phyloP scores from a whole-genome alignment of 1,139 yeast genomes.

The Candida tropicalis region DNA sequence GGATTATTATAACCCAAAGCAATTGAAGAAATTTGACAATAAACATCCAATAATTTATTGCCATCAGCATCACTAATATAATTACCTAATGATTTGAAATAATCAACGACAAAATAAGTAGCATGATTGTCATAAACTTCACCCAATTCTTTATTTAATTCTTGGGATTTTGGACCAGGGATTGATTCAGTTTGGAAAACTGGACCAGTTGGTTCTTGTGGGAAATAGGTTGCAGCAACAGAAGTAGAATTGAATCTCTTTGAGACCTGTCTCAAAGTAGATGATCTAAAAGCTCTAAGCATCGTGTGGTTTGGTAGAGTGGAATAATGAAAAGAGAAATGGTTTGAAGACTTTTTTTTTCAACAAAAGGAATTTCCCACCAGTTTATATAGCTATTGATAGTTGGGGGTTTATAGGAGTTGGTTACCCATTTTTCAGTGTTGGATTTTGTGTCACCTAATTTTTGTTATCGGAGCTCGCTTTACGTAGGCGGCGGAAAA shows the following conservation, averaged over 20 bases:
- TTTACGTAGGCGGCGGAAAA: no score
- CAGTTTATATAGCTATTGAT: neutral
- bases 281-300: constrained; percentile 12
- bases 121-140: constrained; percentile 67
- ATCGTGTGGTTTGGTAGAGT: constrained; percentile 3
- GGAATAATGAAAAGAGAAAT: neutral
- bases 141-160: constrained; percentile 51
- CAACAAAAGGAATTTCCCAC: neutral
- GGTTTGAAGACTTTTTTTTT: neutral
- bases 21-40: constrained; percentile 75
- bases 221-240: constrained; percentile 34
- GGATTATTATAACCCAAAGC: constrained; percentile 79
- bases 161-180: constrained; percentile 63
- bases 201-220: constrained; percentile 59
- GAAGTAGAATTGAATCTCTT: constrained; percentile 15
- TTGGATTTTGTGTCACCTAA: neutral
- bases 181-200: constrained; percentile 44
- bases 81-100: constrained; percentile 66
- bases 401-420: constrained; percentile 1
- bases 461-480: constrained; percentile 11
- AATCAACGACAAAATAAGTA: constrained; percentile 70
- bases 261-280: constrained; percentile 7
- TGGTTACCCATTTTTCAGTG: neutral
- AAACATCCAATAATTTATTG: constrained; percentile 62
- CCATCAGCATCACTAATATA: constrained; percentile 75